Conservation (phyloP, 352 stramenopile species). For the Pythium vanterpoolii region DNA sequence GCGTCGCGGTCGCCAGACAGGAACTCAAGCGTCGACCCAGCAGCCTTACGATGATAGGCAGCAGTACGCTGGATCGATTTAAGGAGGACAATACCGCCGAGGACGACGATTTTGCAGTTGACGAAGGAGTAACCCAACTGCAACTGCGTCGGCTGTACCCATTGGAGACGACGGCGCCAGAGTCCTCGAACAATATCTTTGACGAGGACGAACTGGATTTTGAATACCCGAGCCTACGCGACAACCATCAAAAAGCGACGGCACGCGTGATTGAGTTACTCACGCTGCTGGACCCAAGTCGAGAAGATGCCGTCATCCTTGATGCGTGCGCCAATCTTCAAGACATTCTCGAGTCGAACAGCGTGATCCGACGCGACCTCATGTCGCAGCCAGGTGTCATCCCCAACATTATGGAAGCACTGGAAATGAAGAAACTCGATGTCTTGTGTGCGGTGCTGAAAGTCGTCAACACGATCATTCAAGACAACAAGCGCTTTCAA, state of each 20-base stretch:
- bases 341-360: conserved; percentile 79
- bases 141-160: conserved; percentile 4
- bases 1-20: conserved; percentile 25
- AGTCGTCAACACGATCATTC: conserved; percentile 89
- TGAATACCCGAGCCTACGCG: conserved; percentile 65
- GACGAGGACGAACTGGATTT: conserved; percentile 85
- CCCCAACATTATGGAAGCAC: conserved; percentile 91
- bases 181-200: conserved; percentile 60
- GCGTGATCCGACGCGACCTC: conserved; percentile 66
- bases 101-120: conserved; percentile 13
- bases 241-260: conserved; percentile 78
- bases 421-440: conserved; percentile 90
- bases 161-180: conserved; percentile 28
- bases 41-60: neutral
- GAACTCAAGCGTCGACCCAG: conserved; percentile 19
- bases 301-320: conserved; percentile 84
- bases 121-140: conserved; percentile 25
- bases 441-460: conserved; percentile 82
- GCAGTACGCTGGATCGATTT: conserved; percentile 22
- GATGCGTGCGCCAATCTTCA: conserved; percentile 66
- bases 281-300: conserved; percentile 75
- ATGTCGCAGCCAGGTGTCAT: conserved; percentile 91
- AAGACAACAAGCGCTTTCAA: conserved; percentile 89
- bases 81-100: conserved; percentile 23
- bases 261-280: conserved; percentile 72